phyloP scores from a whole-genome alignment of 2,329 filamentous ascomycete species.

The Fusarium nisikadoi region DNA sequence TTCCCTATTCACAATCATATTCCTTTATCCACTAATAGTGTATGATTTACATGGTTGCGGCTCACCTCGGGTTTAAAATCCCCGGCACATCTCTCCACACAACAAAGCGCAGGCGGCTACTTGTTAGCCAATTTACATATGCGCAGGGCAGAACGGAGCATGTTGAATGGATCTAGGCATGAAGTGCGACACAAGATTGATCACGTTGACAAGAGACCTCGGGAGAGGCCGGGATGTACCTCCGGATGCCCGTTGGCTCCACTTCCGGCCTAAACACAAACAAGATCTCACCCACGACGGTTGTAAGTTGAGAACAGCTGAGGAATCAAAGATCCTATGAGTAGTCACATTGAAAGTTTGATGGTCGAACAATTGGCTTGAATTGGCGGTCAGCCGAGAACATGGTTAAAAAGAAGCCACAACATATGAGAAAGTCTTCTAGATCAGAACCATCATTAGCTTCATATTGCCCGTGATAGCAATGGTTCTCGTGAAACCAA shows the following conservation, averaged over 20 bases:
- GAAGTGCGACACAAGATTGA: conserved; percentile 18
- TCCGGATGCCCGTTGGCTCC: conserved; percentile 21
- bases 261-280: conserved; percentile 2
- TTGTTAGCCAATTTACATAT: not conserved
- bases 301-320: conserved; percentile 1
- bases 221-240: conserved; percentile 32
- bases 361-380: conserved; percentile 7
- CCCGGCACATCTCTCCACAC: not conserved
- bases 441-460: not conserved
- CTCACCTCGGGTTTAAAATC: conserved; percentile 29
- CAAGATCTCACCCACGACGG: conserved; percentile 11
- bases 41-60: conserved; percentile 6
- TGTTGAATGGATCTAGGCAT: conserved; percentile 18
- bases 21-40: not conserved
- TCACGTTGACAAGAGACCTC: conserved; percentile 26
- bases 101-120: not conserved
- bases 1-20: not conserved
- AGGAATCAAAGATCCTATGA: not conserved
- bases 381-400: not conserved
- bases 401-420: not conserved
- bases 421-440: not conserved
- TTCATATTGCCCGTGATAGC: not conserved
- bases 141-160: not conserved
- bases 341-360: not conserved
- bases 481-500: conserved; percentile 1